Evolutionary conservation across 2,329 filamentous ascomycete species (phyloP).

Genomic region (Microsporum ferrugineum): DNA sequence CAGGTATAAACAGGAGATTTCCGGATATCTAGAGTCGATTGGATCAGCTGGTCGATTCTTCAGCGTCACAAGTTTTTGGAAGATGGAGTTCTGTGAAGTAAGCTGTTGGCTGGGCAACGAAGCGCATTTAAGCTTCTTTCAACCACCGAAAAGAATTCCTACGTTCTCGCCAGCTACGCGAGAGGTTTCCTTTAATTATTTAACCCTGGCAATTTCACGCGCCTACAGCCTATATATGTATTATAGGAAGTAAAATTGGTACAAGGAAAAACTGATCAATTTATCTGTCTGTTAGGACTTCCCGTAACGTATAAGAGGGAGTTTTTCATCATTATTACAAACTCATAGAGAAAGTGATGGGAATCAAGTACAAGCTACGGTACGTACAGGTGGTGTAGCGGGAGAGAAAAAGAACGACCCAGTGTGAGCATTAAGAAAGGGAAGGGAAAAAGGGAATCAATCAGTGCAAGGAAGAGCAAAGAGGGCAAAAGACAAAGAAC

Average conservation of each 20-base stretch:
- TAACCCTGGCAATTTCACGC: neutral
- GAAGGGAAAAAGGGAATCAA: neutral
- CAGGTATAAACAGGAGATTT: neutral
- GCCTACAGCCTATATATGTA: neutral
- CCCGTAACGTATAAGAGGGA: neutral
- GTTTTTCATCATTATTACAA: conserved; percentile 2
- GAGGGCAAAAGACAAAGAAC: neutral
- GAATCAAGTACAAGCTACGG: neutral
- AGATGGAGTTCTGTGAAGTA: neutral
- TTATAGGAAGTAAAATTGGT: neutral
- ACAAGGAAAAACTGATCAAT: neutral
- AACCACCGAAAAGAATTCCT: neutral
- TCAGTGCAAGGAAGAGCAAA: neutral
- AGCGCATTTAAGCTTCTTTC: neutral
- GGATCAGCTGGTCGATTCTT: neutral
- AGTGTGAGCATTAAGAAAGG: neutral
- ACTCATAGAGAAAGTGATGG: neutral
- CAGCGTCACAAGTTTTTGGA: neutral
- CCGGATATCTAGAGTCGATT: neutral
- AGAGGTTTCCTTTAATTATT: too few species aligned
- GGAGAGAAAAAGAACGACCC: neutral
- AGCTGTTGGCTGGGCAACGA: conserved; percentile 1
- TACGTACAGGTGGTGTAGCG: neutral
- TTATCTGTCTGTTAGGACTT: neutral
- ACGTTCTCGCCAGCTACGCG: too few species aligned